phyloP scores from a whole-genome alignment of 768 basidiomycete species.

The Xanthoconium purpureum region DNA sequence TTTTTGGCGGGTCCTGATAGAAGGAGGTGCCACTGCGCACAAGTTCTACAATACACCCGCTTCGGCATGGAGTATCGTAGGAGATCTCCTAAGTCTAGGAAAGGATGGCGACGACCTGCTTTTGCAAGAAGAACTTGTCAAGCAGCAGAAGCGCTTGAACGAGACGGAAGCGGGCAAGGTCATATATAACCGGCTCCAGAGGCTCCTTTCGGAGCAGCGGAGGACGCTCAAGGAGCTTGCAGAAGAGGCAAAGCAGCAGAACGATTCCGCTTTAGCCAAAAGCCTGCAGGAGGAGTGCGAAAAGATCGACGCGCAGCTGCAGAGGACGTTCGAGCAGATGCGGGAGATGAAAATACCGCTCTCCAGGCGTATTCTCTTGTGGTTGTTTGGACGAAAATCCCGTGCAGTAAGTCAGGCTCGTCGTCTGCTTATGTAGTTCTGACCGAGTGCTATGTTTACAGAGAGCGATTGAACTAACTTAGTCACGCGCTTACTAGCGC shows the following conservation, averaged over 20 bases:
- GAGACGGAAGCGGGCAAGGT: conserved; percentile 22
- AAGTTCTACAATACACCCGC: not conserved
- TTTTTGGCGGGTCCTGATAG: conserved; percentile 22
- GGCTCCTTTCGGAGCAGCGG: conserved; percentile 16
- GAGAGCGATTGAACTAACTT: not conserved
- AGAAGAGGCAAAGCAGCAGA: conserved; percentile 13
- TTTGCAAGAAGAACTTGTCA: conserved; percentile 20
- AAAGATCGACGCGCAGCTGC: not conserved
- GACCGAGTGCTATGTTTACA: not conserved
- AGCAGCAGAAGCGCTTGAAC: conserved; percentile 9
- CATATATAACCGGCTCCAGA: conserved; percentile 15
- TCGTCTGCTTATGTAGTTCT: not conserved
- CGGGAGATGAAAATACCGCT: conserved; percentile 11
- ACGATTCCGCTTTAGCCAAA: conserved; percentile 9
- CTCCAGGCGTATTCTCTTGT: not conserved
- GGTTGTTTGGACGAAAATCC: conserved; percentile 3
- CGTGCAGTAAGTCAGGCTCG: conserved; percentile 5
- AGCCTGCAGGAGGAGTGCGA: conserved; percentile 14
- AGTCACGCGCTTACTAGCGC: not conserved
- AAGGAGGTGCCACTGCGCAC: not conserved
- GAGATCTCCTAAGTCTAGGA: not conserved
- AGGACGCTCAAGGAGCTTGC: conserved; percentile 13
- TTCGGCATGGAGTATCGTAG: not conserved
- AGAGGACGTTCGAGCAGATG: conserved; percentile 20
- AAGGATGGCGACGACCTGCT: not conserved